These are phyloP conservation scores for Malassezia equina DNA, from an alignment of 1,284 basidiomycete genomes.

Conservation along the genomic window DNA sequence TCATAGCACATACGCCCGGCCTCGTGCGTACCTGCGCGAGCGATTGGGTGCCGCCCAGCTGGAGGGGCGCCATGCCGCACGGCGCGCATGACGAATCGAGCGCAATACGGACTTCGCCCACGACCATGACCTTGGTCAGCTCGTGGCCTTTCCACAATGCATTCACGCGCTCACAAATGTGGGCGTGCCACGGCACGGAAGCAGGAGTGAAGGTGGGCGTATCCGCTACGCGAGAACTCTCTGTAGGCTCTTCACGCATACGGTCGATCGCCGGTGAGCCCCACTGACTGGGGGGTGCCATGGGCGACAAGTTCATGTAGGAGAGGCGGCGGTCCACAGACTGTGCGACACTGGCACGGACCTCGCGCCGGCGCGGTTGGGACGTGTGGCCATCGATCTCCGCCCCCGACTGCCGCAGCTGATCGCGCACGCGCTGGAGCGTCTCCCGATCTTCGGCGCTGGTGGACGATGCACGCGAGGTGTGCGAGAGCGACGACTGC, in stretches of 20 bases:
- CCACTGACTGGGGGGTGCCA: neutral
- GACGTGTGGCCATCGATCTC: neutral
- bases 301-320: neutral
- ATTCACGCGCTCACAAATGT: conserved; percentile 52
- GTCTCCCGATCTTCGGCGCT: conserved; percentile 50
- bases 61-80: conserved; percentile 25
- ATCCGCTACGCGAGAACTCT: neutral
- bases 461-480: conserved; percentile 51
- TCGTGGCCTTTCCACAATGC: conserved; percentile 50
- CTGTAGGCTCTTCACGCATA: neutral
- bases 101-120: conserved; percentile 51
- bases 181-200: conserved; percentile 29
- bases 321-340: neutral
- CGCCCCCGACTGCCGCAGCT: conserved; percentile 30
- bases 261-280: neutral
- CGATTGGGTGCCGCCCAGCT: conserved; percentile 51
- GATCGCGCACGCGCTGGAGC: conserved; percentile 52
- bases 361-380: neutral
- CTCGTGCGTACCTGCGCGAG: conserved; percentile 54
- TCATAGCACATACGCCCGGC: conserved; percentile 49
- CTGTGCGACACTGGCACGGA: neutral
- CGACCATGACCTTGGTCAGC: conserved; percentile 51
- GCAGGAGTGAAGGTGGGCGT: neutral
- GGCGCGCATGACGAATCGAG: conserved; percentile 5
- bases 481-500: conserved; percentile 34